Base-by-base conservation (phyloP, 208 protist genomes). In the Phytomonas sp. region DNA sequence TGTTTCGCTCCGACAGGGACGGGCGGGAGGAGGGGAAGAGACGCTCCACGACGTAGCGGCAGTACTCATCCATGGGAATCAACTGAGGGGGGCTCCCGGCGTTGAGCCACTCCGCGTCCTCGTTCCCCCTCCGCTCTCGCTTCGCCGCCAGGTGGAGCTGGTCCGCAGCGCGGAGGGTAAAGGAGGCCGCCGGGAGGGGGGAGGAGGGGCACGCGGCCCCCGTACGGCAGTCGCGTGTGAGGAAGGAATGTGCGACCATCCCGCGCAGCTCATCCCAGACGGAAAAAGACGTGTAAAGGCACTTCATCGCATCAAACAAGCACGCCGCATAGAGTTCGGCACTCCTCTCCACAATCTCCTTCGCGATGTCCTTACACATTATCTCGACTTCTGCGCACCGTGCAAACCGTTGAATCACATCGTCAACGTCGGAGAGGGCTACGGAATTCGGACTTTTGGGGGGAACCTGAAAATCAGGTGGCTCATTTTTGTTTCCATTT, bases 181-280 rank as follows among this genome's bases (percentile, higher is more conserved):
- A 66, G 52, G 67, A 37, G 60, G 63, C 66, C 23, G 71, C 63
- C 16, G 67, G 75, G 1, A 30, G 52, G 23, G 71, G 67, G 12
- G 75, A 67, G 36, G 63, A 30, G 6, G 73, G 52, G 4, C 75
- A 70, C 45, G 11, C 16, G 8, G 49, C 33, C n/a, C 29, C 45
- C 31, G 23, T 42, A 19, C 29, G n/a, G 52, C 63, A 74, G 56
- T 89, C 84, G 29, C 76, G 65, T 16, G 84, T 79, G 37, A 91
- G 67, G 72, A 93, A 94, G 4, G 85, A 79, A 7, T 62, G 59
- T 0, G 85, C 78, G 4, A 95, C 84, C 1, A 81, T 62, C 32
- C 82, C 73, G 30, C 79, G 73, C 63, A 93, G 59, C 63, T 92
- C 88, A 40, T 92, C 86, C 91, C 91, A 95, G 16, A 85, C 75